Base-by-base conservation (phyloP, 257 asterid genomes). In the Fraxinus americana region DNA sequence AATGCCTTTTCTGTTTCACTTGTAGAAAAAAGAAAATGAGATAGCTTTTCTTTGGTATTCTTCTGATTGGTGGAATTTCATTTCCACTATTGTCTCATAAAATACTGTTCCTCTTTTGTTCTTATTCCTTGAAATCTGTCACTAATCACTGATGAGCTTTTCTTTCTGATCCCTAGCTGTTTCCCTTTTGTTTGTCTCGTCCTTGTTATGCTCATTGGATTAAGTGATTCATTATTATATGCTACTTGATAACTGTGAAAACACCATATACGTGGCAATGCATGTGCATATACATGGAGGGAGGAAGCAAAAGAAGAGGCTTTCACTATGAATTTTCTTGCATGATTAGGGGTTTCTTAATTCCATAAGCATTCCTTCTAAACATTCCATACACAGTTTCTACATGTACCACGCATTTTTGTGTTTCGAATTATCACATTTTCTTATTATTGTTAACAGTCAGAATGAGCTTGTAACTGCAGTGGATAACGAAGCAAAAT, bases 401-500 rank as follows among this genome's bases (percentile, higher is more conserved):
- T 73, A 52, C 63, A 68, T 69, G 48, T 9, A 30, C 35, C 52
- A 36, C 38, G 29, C 68, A 50, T 11, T 43, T 61, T 81, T 41
- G 30, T 36, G 39, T 72, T 77, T n/a, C 63, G 67, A 80, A 72
- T 76, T 48, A n/a, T 43, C 25, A 19, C 66, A 67, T 69, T 59
- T 75, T 71, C 79, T 73, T 73, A 39, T 80, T 78, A 19, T 75
- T 50, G 41, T 78, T 81, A 61, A 61, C 92, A 92, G 98, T 74
- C 87, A 89, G 84, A 84, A 83, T 82, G 89, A 86, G 10, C 67
- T 77, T 75, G 82, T 79, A 38, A 72, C 88, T 70, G 85, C 75
- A 39, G 96, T 86, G 81, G 91, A 83, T 70, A 38, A 82, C 4
- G 87, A 87, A 82, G 77, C 76, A 39, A 87, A 85, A 73, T 82